Conservation (phyloP, 148 eudicot species). For the Heliosperma pusillum region DNA sequence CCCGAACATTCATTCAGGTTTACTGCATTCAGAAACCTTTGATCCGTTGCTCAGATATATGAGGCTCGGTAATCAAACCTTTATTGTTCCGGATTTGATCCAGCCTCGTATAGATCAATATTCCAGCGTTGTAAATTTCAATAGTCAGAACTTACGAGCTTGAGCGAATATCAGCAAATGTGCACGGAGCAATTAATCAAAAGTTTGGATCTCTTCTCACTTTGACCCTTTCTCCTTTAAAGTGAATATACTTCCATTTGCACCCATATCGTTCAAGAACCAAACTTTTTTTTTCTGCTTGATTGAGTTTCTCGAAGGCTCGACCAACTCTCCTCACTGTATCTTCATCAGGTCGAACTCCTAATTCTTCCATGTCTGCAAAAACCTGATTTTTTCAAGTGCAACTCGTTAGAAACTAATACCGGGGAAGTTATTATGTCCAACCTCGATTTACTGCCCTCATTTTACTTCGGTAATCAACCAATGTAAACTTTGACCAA, state of each 20-base stretch:
- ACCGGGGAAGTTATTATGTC: background rate
- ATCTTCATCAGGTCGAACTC: constrained; percentile 88
- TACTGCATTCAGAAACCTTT: no score
- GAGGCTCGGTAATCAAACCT: background rate
- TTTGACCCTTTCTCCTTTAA: constrained; percentile 45
- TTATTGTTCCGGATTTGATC: background rate
- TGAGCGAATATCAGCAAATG: background rate
- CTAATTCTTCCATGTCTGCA: constrained; percentile 95
- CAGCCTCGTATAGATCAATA: background rate
- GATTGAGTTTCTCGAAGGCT: constrained; percentile 58
- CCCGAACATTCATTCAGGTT: no score
- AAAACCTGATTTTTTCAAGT: constrained; percentile 52
- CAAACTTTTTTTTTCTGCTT: constrained; percentile 55
- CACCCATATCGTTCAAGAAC: constrained; percentile 49
- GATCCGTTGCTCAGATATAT: background rate
- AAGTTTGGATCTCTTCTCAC: constrained; percentile 33
- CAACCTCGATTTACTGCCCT: no score
- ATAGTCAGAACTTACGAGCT: background rate
- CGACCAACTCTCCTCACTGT: constrained; percentile 64
- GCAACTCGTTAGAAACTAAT: constrained; percentile 5
- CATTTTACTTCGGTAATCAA: no score
- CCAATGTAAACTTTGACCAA: no score
- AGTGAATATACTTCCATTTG: constrained; percentile 74
- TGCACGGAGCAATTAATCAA: background rate
- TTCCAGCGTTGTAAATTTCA: background rate